Evolutionary conservation across 2,329 filamentous ascomycete genomes (phyloP), one percentile per base, ranked within the genome.

Genomic region (Endocalyx cinctus): DNA sequence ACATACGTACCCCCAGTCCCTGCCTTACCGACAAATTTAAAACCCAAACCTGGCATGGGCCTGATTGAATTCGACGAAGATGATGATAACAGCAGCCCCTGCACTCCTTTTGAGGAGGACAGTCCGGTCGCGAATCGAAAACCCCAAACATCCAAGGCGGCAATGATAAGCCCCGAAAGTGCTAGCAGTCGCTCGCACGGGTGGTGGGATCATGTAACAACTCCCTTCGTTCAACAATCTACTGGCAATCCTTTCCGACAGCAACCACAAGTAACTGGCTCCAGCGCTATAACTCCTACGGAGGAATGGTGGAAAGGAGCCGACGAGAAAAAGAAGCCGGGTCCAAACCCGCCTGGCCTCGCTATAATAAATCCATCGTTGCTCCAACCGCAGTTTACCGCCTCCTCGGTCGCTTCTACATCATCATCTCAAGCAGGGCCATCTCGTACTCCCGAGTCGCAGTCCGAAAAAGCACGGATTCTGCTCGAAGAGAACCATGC

Each of bases 151-250:
- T 51, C 58, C 11, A 66, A 62, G 32, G 58, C 54, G 6, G 49
- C 56, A 7, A 51, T 55, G 29, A 30, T 63, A 43, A 59, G 63
- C 26, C 57, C 68, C 27, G 57, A 68, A 29, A 75, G 72, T 25
- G 75, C 73, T 17, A 70, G 66, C 26, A 71, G 74, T 10, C 70
- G 69, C 35, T 82, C 80, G 17, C 69, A 71, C 39, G 84, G 84
- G 14, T 88, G 84, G 83, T 88, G 84, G 84, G 84, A 86, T 48
- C 71, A 84, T 44, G 77, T 88, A 35, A 80, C 74, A 6, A 84
- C 83, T 1, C 84, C 84, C 0, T 87, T 87, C 48, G 48, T 60
- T 12, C 66, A 72, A 18, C 49, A 69, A 46, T 48, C 58, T 11
- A n/a, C n/a, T n/a, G 69, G 65, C 17, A 69, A 66, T 23, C 67